phyloP scores from a whole-genome alignment of 331 rosid species.

The Phaseolus coccineus region DNA sequence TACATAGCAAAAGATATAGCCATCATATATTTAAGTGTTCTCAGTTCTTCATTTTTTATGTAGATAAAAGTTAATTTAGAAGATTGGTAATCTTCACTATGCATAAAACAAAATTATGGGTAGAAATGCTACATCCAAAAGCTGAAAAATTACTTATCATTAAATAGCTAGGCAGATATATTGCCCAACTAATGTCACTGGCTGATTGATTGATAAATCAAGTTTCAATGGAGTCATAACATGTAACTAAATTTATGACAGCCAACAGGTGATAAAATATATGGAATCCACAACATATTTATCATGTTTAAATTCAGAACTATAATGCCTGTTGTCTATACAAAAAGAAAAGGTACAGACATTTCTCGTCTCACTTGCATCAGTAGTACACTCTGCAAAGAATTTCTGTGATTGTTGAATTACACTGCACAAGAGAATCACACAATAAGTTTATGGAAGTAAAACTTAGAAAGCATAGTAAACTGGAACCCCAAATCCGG shows the following conservation, averaged over 20 bases:
- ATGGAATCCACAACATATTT: constrained; percentile 26
- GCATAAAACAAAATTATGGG: background rate
- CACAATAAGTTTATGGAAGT: constrained; percentile 42
- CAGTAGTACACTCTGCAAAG: constrained; percentile 61
- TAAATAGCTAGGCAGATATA: constrained; percentile 20
- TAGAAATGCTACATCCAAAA: constrained; percentile 35
- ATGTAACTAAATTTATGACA: constrained; percentile 20
- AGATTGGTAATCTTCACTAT: constrained; percentile 15
- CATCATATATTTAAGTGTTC: constrained; percentile 22
- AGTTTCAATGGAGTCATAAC: constrained; percentile 14
- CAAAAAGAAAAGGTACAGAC: constrained; percentile 57
- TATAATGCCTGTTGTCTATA: constrained; percentile 7
- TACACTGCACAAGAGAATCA: constrained; percentile 62
- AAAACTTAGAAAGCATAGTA: constrained; percentile 40
- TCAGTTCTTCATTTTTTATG: constrained; percentile 29
- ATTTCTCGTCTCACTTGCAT: constrained; percentile 77
- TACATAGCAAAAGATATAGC: constrained; percentile 31
- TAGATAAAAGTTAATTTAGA: constrained; percentile 33
- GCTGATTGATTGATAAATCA: constrained; percentile 28
- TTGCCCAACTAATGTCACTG: constrained; percentile 17
- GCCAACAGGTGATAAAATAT: background rate
- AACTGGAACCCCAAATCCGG: constrained; percentile 29
- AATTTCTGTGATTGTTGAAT: constrained; percentile 85
- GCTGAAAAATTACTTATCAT: constrained; percentile 5
- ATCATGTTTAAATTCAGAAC: constrained; percentile 35